Evolutionary conservation across 225 moss, liverwort and hornwort genomes (phyloP), one percentile per base, ranked within the genome.

Genomic region (Polytrichum formosum): DNA sequence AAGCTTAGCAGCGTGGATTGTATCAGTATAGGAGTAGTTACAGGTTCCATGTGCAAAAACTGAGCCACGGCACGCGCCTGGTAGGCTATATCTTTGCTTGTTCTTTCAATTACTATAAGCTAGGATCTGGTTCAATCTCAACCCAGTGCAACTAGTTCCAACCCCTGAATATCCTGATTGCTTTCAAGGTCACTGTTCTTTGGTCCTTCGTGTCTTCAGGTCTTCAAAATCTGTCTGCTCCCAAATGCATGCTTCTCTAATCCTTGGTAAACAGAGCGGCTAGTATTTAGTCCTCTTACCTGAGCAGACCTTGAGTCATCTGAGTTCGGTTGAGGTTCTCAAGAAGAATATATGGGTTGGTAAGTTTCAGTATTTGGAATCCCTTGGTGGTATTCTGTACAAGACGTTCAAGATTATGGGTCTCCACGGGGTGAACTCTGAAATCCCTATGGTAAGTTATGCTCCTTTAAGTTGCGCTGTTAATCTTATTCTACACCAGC

Each of bases 1-100:
- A 68, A 70, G 53, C 68, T 67, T 82, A 70, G 75, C 75, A 70
- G 73, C 79, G 77, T 79, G 85, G 74, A 79, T 79, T 86, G 77
- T 73, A 73, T 74, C 67, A 64, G 72, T 67, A 53, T 69, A 72
- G 67, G 82, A 70, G 46, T 86, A 82, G 82, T 67, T 73, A 68
- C 66, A 64, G 53, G 56, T 70, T 75, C 75, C 77, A 68, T 84
- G 66, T 68, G 65, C 68, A 76, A 20, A 73, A 79, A 76, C 35
- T 63, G 68, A 82, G 77, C 70, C 60, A 66, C 28, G 74, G 75
- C 74, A 70, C 71, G 67, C 76, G 68, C 53, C 26, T 56, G 54
- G 31, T 60, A 21, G 56, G 55, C 67, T 22, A 54, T 74, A 79
- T 69, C 66, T 66, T 74, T 70, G 55, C 56, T n/a, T 58, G 20